Conservation (phyloP, 2,329 filamentous ascomycete genomes). For the Tolypocladium ovalisporum region DNA sequence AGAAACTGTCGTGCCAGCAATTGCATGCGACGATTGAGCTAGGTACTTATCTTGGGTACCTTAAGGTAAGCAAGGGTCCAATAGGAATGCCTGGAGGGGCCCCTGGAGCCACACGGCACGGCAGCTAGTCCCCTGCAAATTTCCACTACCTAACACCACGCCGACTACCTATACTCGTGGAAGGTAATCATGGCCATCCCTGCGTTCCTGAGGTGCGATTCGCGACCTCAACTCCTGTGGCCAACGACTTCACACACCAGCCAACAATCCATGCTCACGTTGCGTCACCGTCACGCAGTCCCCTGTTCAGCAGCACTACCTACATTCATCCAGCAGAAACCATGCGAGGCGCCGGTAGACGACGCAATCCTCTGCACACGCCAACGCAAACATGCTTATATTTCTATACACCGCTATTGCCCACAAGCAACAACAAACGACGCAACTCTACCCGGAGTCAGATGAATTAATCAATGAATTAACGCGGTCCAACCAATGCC, state of each 20-base stretch:
- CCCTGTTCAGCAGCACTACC: too few species aligned
- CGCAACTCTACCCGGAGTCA: neutral
- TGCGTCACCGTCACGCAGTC: too few species aligned
- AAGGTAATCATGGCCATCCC: neutral
- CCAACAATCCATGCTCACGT: too few species aligned
- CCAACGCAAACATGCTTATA: neutral
- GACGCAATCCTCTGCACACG: neutral
- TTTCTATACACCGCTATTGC: neutral
- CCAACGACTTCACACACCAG: neutral
- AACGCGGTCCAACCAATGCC: neutral
- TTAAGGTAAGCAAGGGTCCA: too few species aligned
- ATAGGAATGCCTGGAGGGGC: neutral
- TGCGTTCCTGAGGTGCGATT: neutral
- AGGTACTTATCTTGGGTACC: too few species aligned
- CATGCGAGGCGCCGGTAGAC: neutral
- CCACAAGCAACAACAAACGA: neutral
- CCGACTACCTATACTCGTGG: neutral
- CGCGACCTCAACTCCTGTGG: neutral
- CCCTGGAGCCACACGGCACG: neutral
- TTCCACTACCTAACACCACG: neutral
- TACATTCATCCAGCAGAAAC: neutral
- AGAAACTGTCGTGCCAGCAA: neutral
- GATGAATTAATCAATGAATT: neutral
- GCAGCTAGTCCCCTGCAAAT: neutral
- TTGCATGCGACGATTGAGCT: neutral